These are phyloP conservation scores for Hypericum androsaemum DNA, from an alignment of 345 rosid genomes.

Conservation along the genomic window DNA sequence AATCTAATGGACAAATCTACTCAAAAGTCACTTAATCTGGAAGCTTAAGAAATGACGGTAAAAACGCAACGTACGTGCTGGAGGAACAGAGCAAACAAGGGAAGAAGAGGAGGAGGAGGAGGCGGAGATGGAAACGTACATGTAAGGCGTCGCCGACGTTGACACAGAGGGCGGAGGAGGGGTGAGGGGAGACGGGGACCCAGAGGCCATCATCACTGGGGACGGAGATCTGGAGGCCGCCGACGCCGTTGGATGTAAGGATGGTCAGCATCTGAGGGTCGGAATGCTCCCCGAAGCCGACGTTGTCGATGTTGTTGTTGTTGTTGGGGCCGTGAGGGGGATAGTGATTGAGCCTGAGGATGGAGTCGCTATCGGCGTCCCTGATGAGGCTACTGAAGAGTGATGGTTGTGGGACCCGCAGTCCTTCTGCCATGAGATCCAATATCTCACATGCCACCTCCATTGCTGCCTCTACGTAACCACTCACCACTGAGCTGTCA, in stretches of 20 bases:
- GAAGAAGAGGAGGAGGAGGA: neutral
- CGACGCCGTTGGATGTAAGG: slow-evolving; percentile 82
- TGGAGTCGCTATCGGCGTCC: slow-evolving; percentile 62
- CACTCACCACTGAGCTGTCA: slow-evolving; percentile 55
- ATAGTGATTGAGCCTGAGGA: slow-evolving; percentile 73
- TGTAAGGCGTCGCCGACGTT: slow-evolving; percentile 78
- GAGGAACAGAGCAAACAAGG: neutral
- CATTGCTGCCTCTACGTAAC: slow-evolving; percentile 49
- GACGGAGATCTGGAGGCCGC: slow-evolving; percentile 68
- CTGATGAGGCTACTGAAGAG: slow-evolving; percentile 58
- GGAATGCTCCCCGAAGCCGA: slow-evolving; percentile 92
- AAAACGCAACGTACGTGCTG: too few relatives aligned
- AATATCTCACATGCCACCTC: slow-evolving; percentile 63
- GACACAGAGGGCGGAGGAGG: slow-evolving; percentile 51
- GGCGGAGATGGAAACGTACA: slow-evolving; percentile 24
- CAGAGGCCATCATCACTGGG: slow-evolving; percentile 39
- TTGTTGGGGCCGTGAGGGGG: slow-evolving; percentile 27
- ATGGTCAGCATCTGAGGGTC: slow-evolving; percentile 98
- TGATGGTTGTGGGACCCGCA: slow-evolving; percentile 41
- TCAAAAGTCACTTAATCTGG: too few relatives aligned
- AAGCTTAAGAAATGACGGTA: too few relatives aligned
- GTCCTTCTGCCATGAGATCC: slow-evolving; percentile 69
- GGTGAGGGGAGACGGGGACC: slow-evolving; percentile 79
- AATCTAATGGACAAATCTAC: too few relatives aligned
- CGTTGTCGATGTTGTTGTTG: slow-evolving; percentile 6